A percentile compares a stretch with the other conserved stretches of the same genome.
These are phyloP conservation scores for Saururus chinensis DNA, from an alignment of 164 flowering plant species.

Conservation along the genomic window DNA sequence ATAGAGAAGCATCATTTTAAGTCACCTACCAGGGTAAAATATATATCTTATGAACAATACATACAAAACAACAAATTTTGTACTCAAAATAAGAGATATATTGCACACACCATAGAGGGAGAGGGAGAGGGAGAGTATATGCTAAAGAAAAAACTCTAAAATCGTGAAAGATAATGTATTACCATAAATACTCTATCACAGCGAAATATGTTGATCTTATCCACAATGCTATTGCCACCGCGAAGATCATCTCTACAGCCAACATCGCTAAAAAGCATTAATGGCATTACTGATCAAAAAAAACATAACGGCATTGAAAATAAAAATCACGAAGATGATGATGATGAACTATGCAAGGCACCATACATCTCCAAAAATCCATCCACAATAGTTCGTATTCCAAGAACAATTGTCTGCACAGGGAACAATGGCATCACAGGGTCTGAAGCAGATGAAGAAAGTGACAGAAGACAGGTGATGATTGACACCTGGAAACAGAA, in stretches of 20 bases:
- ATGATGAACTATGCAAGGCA: background rate
- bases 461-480: constrained; percentile 62
- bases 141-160: background rate
- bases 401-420: constrained; percentile 37
- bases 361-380: constrained; percentile 77
- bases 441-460: constrained; percentile 50
- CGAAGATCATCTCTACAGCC: constrained; percentile 43
- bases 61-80: too few relatives aligned
- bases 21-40: too few relatives aligned
- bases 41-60: too few relatives aligned
- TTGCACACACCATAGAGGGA: background rate
- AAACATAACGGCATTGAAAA: background rate
- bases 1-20: too few relatives aligned
- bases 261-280: constrained; percentile 1
- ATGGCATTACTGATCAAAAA: background rate
- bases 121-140: background rate
- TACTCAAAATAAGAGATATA: background rate
- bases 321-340: background rate
- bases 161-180: constrained; percentile 1
- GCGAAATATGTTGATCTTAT: constrained; percentile 79
- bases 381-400: constrained; percentile 77
- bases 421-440: constrained; percentile 63
- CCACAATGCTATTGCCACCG: constrained; percentile 38
- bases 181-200: constrained; percentile 96
- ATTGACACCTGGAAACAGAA: constrained; percentile 61